Conservation (phyloP, 2,329 filamentous ascomycete genomes). For the Trichoderma arundinaceum region DNA sequence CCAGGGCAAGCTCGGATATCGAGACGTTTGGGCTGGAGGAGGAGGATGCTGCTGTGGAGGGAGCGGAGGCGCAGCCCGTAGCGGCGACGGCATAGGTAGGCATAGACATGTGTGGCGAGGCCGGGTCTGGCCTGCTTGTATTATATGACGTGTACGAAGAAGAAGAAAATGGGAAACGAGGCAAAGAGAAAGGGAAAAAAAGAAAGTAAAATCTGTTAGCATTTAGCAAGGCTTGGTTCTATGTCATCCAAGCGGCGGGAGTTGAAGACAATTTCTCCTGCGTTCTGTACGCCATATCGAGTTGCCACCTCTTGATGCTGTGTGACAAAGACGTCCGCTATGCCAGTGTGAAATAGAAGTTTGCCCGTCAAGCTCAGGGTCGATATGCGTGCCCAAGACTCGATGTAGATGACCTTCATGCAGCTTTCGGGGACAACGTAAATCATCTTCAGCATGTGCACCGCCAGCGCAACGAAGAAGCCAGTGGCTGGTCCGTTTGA, state of each 20-base stretch:
- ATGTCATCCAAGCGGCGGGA: conserved; percentile 39
- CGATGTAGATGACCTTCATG: conserved; percentile 82
- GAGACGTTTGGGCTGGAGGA: conserved; percentile 50
- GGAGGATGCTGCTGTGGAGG: conserved; percentile 39
- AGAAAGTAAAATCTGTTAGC: not conserved
- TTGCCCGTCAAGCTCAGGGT: conserved; percentile 84
- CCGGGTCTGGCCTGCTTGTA: conserved; percentile 10
- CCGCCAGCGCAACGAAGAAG: conserved; percentile 70
- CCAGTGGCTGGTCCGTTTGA: conserved; percentile 90
- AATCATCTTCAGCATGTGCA: conserved; percentile 55
- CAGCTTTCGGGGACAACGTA: conserved; percentile 54
- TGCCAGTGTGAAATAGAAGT: conserved; percentile 65
- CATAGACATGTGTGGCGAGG: not conserved
- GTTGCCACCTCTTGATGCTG: conserved; percentile 74
- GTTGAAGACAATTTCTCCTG: conserved; percentile 50
- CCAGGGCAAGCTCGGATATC: conserved; percentile 50
- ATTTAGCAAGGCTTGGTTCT: conserved; percentile 17
- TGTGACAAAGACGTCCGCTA: conserved; percentile 81
- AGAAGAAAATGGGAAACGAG: not conserved
- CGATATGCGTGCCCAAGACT: conserved; percentile 88
- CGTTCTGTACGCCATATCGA: conserved; percentile 48
- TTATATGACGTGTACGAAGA: conserved; percentile 33
- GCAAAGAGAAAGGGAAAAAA: no score
- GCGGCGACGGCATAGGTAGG: not conserved
- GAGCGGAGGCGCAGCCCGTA: conserved; percentile 33